Percentiles rank a stretch among this genome's conserved stretches.
Conservation (phyloP, 1,139 yeast species). For the Candida sanyaensis region DNA sequence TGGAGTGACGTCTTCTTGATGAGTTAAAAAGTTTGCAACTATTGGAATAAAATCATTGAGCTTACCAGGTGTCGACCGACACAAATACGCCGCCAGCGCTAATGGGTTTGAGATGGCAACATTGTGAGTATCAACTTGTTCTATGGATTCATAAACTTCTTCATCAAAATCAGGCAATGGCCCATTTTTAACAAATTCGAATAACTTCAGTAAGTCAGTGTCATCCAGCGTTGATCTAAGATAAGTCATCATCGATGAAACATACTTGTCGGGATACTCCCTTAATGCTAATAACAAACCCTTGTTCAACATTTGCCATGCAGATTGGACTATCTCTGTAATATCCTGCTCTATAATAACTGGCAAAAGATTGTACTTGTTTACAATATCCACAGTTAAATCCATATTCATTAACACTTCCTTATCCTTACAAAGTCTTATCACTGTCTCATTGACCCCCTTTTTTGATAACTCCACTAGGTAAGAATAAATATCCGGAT, state of each 20-base stretch:
- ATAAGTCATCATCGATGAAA: conserved; percentile 19
- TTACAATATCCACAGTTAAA: conserved; percentile 10
- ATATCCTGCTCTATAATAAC: conserved; percentile 8
- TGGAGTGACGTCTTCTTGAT: conserved; percentile 8
- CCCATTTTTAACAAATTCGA: conserved; percentile 16
- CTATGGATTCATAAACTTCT: conserved; percentile 16
- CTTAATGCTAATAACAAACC: conserved; percentile 9
- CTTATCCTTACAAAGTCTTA: conserved; percentile 16
- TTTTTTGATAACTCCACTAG: conserved; percentile 15
- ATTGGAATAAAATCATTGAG: conserved; percentile 12
- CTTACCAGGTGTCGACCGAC: conserved; percentile 16
- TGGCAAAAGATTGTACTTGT: conserved; percentile 8
- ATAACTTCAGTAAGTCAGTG: conserved; percentile 18
- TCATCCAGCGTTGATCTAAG: conserved; percentile 14
- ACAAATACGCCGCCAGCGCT: conserved; percentile 38
- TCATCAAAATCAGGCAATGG: conserved; percentile 16
- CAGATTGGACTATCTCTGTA: conserved; percentile 7
- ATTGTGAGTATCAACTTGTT: conserved; percentile 14
- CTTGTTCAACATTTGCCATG: conserved; percentile 13
- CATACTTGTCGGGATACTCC: conserved; percentile 7
- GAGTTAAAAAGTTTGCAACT: conserved; percentile 16
- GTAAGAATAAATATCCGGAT: conserved; percentile 17
- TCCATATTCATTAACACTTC: conserved; percentile 15
- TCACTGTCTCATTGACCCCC: conserved; percentile 15
- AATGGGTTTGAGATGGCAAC: conserved; percentile 51